Percentiles rank a stretch among this genome's conserved stretches.
Evolutionary conservation across 345 rosid genomes (phyloP).

Genomic region (Atalantia buxifolia): DNA sequence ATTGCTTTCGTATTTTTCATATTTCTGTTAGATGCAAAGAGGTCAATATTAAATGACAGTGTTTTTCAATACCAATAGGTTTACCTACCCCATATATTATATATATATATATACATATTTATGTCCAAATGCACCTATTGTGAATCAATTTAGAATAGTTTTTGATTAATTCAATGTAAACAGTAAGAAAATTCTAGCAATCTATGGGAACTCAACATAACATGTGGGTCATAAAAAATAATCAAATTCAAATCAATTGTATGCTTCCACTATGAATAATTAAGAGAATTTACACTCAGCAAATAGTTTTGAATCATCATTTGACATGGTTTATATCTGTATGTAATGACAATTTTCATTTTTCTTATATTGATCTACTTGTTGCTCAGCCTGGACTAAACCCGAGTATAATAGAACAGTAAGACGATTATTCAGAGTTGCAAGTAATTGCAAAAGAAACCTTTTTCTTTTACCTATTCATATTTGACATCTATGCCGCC

Average conservation of each 20-base stretch:
- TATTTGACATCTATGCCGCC: conserved; percentile 26
- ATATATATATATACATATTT: neutral
- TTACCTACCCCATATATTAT: neutral
- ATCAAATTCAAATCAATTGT: neutral
- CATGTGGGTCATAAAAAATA: neutral
- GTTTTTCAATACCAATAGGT: neutral
- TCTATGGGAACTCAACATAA: neutral
- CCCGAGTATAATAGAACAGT: neutral
- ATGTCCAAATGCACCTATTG: neutral
- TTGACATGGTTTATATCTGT: neutral
- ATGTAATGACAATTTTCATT: neutral
- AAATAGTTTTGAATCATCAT: neutral
- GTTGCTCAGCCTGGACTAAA: neutral
- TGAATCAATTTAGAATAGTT: neutral
- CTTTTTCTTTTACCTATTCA: neutral
- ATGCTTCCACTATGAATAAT: neutral
- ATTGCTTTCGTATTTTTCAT: neutral
- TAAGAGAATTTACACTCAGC: neutral
- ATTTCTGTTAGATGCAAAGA: neutral
- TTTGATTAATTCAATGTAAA: neutral
- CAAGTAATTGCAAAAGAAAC: neutral
- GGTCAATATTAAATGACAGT: neutral
- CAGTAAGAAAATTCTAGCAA: no score
- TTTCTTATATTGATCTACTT: neutral
- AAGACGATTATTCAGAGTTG: neutral